Evolutionary conservation across 495 filamentous ascomycete species (phyloP), one percentile per base, ranked within the genome.

Genomic region (Neurospora sp.): DNA sequence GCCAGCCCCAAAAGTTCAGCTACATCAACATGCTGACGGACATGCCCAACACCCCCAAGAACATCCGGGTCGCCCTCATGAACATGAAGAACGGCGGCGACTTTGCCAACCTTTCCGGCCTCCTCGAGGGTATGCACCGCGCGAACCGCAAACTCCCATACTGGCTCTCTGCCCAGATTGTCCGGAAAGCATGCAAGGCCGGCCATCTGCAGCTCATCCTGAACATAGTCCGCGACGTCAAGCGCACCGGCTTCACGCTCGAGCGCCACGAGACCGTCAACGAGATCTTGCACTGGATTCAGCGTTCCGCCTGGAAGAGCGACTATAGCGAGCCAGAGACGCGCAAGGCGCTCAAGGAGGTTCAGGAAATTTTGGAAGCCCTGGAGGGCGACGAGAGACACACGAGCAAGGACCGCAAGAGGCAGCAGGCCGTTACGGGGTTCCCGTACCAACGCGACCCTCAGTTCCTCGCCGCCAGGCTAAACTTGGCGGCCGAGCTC

Each of bases 51-150:
- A 78, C 82, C 2, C 73, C 73, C 37, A 74, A 77, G 4, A 69
- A 79, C 38, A 77, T 91, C n/a, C 69, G 69, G 7, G 73, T 81
- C 8, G 81, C 84, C 38, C 73, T 89, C 69, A 3, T n/a, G 0
- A 73, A 83, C 22, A 92, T 93, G 86, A 76, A 85, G 37, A 83
- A 82, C 3, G 77, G 76, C 37, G 81, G 81, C n/a, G 89, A 93
- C 80, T 91, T 85, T 81, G 79, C 84, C 22, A 90, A 90, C 81
- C 79, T 93, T 42, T 79, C 83, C 3, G 83, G 83, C 3, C 79
- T 93, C 27, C 78, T 94, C 48, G 81, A 84, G 31, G 92, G 90
- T 16, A 74, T 90, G n/a, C 74, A 40, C 61, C 81, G 83, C 71
- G 79, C 88, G 4, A 72, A 82, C 27, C 81, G 83, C 16, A 70